Conservation (phyloP, 2,329 filamentous ascomycete genomes). For the Trichothecium roseum region DNA sequence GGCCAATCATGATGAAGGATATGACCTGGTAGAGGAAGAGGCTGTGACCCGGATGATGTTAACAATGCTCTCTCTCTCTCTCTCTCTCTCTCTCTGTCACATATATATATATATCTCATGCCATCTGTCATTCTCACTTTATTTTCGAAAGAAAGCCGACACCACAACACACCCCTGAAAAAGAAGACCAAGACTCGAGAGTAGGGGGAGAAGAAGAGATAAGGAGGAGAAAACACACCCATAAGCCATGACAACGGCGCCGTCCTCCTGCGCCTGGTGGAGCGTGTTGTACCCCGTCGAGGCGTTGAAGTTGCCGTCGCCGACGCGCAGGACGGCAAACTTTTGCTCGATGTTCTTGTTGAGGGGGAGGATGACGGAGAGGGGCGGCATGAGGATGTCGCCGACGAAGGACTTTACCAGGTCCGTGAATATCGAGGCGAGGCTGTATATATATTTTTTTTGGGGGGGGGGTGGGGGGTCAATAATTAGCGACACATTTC, state of each 20-base stretch:
- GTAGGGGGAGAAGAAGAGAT: too few species aligned
- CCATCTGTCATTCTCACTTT: too few species aligned
- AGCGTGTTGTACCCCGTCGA: slow-evolving; percentile 58
- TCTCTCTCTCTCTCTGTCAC: background rate
- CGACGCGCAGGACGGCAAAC: slow-evolving; percentile 54
- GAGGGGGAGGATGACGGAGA: slow-evolving; percentile 59
- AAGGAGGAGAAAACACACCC: slow-evolving; percentile 40
- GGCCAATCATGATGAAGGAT: slow-evolving; percentile 54
- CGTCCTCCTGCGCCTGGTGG: slow-evolving; percentile 57
- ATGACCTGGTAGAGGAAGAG: slow-evolving; percentile 54
- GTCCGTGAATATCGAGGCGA: slow-evolving; percentile 61
- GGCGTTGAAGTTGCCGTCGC: slow-evolving; percentile 38
- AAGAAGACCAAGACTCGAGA: too few species aligned
- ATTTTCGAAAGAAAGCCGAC: background rate
- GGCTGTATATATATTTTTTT: slow-evolving; percentile 26
- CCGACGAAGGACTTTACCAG: slow-evolving; percentile 63
- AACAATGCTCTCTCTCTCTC: background rate
- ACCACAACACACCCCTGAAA: too few species aligned
- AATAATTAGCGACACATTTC: too few species aligned
- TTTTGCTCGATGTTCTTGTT: slow-evolving; percentile 65
- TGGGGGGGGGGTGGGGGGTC: too few species aligned
- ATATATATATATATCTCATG: too few species aligned
- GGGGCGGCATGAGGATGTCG: slow-evolving; percentile 58
- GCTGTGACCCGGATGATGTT: slow-evolving; percentile 21
- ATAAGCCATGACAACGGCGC: slow-evolving; percentile 62